Evolutionary conservation across 495 filamentous ascomycete species (phyloP).

Genomic region (Talaromyces thailandensis): DNA sequence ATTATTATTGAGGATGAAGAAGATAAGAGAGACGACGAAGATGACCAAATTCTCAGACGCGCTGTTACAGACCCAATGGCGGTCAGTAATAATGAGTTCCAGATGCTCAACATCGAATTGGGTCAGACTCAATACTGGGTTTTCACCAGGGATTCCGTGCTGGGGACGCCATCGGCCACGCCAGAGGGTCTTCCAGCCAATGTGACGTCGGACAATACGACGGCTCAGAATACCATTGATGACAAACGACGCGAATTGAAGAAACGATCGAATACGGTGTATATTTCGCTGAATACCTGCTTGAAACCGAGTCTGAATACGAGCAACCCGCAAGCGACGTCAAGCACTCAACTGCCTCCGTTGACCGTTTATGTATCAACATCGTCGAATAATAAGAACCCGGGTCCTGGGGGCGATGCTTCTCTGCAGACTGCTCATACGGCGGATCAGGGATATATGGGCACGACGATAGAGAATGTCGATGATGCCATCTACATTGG

Average conservation of each 20-base stretch:
- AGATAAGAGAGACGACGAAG: conserved; percentile 33
- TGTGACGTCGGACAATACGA: conserved; percentile 11
- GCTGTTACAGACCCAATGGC: conserved; percentile 33
- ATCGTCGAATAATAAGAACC: conserved; percentile 50
- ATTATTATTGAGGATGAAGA: conserved; percentile 13
- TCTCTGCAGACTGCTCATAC: conserved; percentile 27
- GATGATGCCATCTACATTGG: conserved; percentile 62
- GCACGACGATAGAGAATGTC: conserved; percentile 22
- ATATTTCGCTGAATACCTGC: conserved; percentile 76
- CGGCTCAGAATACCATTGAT: not conserved
- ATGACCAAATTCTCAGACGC: conserved; percentile 48
- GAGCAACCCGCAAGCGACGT: conserved; percentile 12
- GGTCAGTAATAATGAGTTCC: conserved; percentile 57
- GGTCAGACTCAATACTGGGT: conserved; percentile 52
- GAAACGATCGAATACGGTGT: conserved; percentile 46
- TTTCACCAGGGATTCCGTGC: conserved; percentile 36
- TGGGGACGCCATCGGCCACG: conserved; percentile 18
- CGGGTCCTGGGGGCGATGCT: conserved; percentile 49
- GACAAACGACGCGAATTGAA: conserved; percentile 4
- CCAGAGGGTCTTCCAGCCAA: conserved; percentile 30
- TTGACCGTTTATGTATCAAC: conserved; percentile 72
- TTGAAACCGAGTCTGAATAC: conserved; percentile 51
- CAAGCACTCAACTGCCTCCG: conserved; percentile 45
- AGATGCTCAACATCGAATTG: conserved; percentile 41
- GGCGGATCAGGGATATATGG: conserved; percentile 49